phyloP scores from a whole-genome alignment of 805 yeast species.

The Saccharomycopsis capsularis region DNA sequence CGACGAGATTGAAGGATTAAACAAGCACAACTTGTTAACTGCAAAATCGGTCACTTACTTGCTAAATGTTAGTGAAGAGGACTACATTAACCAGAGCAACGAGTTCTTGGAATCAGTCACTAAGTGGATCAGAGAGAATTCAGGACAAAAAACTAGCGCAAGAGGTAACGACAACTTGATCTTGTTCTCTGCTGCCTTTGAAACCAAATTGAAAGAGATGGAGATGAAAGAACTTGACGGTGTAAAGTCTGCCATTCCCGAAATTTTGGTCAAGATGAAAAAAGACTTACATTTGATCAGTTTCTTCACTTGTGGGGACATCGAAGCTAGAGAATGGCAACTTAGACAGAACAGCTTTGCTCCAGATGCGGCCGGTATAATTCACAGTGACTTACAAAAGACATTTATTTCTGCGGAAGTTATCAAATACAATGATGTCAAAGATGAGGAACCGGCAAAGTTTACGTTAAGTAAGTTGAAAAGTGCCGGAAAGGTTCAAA shows the following conservation, averaged over 20 bases:
- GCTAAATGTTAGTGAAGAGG: slow-evolving; percentile 66
- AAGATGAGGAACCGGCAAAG: slow-evolving; percentile 27
- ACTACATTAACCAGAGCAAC: slow-evolving; percentile 48
- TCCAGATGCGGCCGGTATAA: slow-evolving; percentile 85
- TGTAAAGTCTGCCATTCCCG: slow-evolving; percentile 43
- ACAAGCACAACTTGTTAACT: slow-evolving; percentile 67
- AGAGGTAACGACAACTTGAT: slow-evolving; percentile 47
- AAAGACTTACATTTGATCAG: slow-evolving; percentile 63
- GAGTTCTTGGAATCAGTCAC: slow-evolving; percentile 44
- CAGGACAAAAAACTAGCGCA: slow-evolving; percentile 45
- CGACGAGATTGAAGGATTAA: slow-evolving; percentile 60
- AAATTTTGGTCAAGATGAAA: slow-evolving; percentile 60
- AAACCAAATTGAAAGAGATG: slow-evolving; percentile 31
- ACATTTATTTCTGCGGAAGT: slow-evolving; percentile 78
- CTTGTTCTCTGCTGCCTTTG: slow-evolving; percentile 58
- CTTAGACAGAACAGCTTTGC: slow-evolving; percentile 69
- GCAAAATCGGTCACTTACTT: slow-evolving; percentile 84
- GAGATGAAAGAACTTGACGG: slow-evolving; percentile 19
- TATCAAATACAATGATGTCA: slow-evolving; percentile 26
- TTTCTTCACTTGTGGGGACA: slow-evolving; percentile 80
- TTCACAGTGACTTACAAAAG: slow-evolving; percentile 77
- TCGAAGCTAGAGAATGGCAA: slow-evolving; percentile 87
- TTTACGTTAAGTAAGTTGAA: slow-evolving; percentile 47
- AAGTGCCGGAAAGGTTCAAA: slow-evolving; percentile 50
- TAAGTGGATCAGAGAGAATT: slow-evolving; percentile 59